Base-by-base conservation (phyloP, 495 filamentous ascomycete species). In the Tuber microsphaerosporum region DNA sequence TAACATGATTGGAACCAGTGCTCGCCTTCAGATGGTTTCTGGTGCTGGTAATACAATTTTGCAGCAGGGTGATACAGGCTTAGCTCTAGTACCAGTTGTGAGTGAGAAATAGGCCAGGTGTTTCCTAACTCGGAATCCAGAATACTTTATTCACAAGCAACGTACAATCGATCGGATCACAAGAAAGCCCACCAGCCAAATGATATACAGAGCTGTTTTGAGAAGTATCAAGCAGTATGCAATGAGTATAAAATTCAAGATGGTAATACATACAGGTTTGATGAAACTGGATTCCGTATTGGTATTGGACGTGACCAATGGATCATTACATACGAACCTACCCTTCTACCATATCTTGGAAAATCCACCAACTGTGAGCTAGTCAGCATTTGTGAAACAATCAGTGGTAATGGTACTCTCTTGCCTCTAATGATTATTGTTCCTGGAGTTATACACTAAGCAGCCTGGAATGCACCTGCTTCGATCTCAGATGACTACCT, bases 201-300 rank as follows among this genome's bases (percentile, higher is more conserved):
- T 2, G 26, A 34, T 9, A 75, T 82, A 75, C 19, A 4, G 10
- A 44, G 75, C 39, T 82, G 78, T 76, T 82, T 82, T 69, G 10
- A 70, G 12, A 31, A 45, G 12, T 77, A 69, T 37, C 39, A 75
- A 19, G 39, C 68, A 26, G 70, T 74, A 41, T 37, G 44, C 22
- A 41, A 72, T 20, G 10, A 76, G 34, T 73, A 74, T 71, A 70
- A 73, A 2, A 77, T 83, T 69, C 3, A 65, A 41, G 41, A 61
- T 5, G 5, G 70, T 26, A 76, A 83, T 74, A 76, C 76, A 8
- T 83, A 75, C 44, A 83, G 80, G 42, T 75, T 83, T 72, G 81
- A 83, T 74, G 79, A 83, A 71, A 79, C 72, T 26, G 78, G 79
- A 2, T 83, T 83, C 76, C 9, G 73, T n/a, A 80, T 82, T 75